Evolutionary conservation across 1,284 basidiomycete species (phyloP), one percentile per base, ranked within the genome.

Genomic region (Neotropicomus parvogracilis): DNA sequence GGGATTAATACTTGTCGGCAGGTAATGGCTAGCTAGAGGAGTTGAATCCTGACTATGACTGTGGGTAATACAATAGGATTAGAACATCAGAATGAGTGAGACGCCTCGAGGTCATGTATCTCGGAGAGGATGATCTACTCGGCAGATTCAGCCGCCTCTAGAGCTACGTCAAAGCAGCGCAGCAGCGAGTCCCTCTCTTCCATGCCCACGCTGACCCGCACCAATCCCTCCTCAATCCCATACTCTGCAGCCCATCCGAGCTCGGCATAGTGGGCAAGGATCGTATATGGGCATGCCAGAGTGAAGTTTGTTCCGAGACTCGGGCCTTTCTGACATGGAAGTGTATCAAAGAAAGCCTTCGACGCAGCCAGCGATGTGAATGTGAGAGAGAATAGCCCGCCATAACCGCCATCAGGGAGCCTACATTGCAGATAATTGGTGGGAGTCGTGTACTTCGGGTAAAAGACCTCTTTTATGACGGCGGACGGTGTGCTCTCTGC

Each of bases 281-380:
- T 85, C 3, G 92, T 88, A 66, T 94, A 99, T 19, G 95, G 95
- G 59, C 85, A 91, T 21, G 91, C 92, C 13, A 97, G 78, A 2
- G 95, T 98, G 68, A 98, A 97, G 73, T 94, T 97, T 29, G 95
- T 98, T 1, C 95, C 95, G 17, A 98, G 77, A 60, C 86, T 90
- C 0, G 95, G 97, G 2, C 95, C 97, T 67, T 98, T 99, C 54
- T 81, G 81, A 66, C 86, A 94, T 6, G 77, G 72, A 19, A 99
- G 72, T 0, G 80, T 72, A 65, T 99, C 91, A 65, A 91, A 99
- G 72, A 99, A 99, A 6, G 85, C 89, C 34, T 73, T 67, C 1
- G 89, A 85, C 0, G 90, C 90, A 0, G 68, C 72, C 9, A 71
- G 52, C 2, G 82, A 81, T 2, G 79, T 82, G 70, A 99, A 98